Conservation (phyloP, 2,329 filamentous ascomycete species). For the Alternaria dauci region DNA sequence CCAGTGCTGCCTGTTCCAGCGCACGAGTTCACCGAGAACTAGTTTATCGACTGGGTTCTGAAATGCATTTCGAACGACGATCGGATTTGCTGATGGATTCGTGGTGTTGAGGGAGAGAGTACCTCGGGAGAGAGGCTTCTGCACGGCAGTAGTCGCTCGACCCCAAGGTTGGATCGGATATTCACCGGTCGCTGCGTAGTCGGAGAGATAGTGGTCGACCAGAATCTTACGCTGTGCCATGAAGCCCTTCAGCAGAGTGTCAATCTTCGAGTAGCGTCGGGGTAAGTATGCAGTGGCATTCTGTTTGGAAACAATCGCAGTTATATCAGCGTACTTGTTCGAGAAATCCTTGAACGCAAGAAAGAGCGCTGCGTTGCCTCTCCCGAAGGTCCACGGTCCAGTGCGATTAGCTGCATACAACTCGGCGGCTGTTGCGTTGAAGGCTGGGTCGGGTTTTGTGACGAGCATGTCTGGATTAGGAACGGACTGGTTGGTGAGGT, state of each 20-base stretch:
- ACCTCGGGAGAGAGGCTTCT: slow-evolving; percentile 40
- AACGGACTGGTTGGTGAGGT: slow-evolving; percentile 8
- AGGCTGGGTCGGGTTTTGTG: slow-evolving; percentile 29
- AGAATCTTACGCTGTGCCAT: slow-evolving; percentile 21
- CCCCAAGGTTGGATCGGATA: slow-evolving; percentile 28
- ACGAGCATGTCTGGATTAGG: slow-evolving; percentile 16
- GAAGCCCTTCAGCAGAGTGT: slow-evolving; percentile 18
- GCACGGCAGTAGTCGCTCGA: slow-evolving; percentile 10
- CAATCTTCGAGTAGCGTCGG: slow-evolving; percentile 12
- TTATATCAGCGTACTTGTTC: slow-evolving; percentile 11
- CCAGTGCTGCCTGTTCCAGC: slow-evolving; percentile 45
- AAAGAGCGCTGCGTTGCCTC: slow-evolving; percentile 17
- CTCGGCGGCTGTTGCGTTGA: slow-evolving; percentile 28
- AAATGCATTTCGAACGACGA: slow-evolving; percentile 41
- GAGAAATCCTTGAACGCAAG: slow-evolving; percentile 19
- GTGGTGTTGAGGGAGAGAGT: slow-evolving; percentile 46
- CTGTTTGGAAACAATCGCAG: slow-evolving; percentile 17
- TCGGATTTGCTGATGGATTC: slow-evolving; percentile 35
- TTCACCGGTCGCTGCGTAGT: slow-evolving; percentile 37
- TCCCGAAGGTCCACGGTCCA: slow-evolving; percentile 29
- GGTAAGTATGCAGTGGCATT: slow-evolving; percentile 19
- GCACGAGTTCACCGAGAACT: slow-evolving; percentile 40
- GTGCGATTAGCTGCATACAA: slow-evolving; percentile 35
- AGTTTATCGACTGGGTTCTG: slow-evolving; percentile 45
- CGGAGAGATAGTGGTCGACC: slow-evolving; percentile 7